These are phyloP conservation scores for Candida alai DNA, from an alignment of 805 yeast genomes.

Conservation along the genomic window DNA sequence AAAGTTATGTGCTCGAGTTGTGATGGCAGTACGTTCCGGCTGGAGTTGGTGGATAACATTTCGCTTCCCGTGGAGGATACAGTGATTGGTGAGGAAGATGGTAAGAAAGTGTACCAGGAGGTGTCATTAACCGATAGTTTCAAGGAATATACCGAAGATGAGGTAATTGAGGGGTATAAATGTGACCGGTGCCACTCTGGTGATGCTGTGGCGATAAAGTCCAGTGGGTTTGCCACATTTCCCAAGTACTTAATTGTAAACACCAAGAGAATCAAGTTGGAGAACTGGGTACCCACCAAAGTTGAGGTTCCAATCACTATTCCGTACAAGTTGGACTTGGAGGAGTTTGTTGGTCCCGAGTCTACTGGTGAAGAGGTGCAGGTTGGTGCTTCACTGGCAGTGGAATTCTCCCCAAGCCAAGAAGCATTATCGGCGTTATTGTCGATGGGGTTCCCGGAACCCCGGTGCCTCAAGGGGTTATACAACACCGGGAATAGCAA, in stretches of 20 bases:
- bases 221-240: slow-evolving; percentile 51
- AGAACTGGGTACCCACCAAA: slow-evolving; percentile 88
- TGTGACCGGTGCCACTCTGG: slow-evolving; percentile 53
- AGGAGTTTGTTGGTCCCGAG: slow-evolving; percentile 38
- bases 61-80: slow-evolving; percentile 55
- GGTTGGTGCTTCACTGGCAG: not conserved
- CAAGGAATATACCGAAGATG: slow-evolving; percentile 40
- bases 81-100: slow-evolving; percentile 40
- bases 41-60: slow-evolving; percentile 58
- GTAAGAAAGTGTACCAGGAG: slow-evolving; percentile 43
- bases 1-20: slow-evolving; percentile 60
- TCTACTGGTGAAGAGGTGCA: slow-evolving; percentile 26
- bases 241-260: slow-evolving; percentile 72
- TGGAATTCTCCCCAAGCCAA: slow-evolving; percentile 50
- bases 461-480: slow-evolving; percentile 63
- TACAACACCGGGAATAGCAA: slow-evolving; percentile 64
- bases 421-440: slow-evolving; percentile 51
- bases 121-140: slow-evolving; percentile 52
- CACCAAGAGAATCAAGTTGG: slow-evolving; percentile 76
- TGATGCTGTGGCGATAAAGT: slow-evolving; percentile 32
- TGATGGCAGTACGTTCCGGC: slow-evolving; percentile 52
- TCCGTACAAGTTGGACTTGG: slow-evolving; percentile 46
- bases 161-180: slow-evolving; percentile 53
- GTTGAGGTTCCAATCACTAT: slow-evolving; percentile 65
- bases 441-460: slow-evolving; percentile 86